A percentile compares a stretch with the other conserved stretches of the same genome.
These are phyloP conservation scores for Malus orientalis DNA, from an alignment of 306 rosid species.

Conservation along the genomic window DNA sequence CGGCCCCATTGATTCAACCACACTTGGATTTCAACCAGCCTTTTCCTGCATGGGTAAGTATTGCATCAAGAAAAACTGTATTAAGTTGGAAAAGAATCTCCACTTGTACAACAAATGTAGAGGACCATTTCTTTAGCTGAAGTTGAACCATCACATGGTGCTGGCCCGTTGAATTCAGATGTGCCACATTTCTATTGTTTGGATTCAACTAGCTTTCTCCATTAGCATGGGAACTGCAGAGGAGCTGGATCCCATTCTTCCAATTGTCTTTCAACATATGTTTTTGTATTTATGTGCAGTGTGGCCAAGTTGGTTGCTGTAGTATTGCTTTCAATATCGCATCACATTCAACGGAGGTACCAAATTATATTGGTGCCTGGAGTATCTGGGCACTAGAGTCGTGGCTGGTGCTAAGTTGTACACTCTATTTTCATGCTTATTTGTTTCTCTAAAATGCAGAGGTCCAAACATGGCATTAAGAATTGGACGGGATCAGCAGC, in stretches of 20 bases:
- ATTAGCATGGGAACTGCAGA: neutral
- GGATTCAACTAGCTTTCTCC: neutral
- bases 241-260: neutral
- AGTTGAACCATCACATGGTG: neutral
- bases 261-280: neutral
- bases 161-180: neutral
- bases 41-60: neutral
- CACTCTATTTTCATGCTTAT: neutral
- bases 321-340: neutral
- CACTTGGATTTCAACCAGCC: neutral
- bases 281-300: neutral
- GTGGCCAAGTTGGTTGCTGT: neutral
- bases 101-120: neutral
- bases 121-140: neutral
- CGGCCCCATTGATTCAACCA: neutral
- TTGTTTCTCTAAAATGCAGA: neutral
- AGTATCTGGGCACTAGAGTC: neutral
- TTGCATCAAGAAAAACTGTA: too few relatives aligned
- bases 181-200: neutral
- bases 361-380: neutral
- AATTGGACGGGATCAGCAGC: neutral
- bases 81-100: neutral
- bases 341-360: neutral
- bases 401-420: neutral
- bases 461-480: neutral